Evolutionary conservation across 371 early-diverging fungal species (phyloP).

Genomic region (Mucor irregularis): DNA sequence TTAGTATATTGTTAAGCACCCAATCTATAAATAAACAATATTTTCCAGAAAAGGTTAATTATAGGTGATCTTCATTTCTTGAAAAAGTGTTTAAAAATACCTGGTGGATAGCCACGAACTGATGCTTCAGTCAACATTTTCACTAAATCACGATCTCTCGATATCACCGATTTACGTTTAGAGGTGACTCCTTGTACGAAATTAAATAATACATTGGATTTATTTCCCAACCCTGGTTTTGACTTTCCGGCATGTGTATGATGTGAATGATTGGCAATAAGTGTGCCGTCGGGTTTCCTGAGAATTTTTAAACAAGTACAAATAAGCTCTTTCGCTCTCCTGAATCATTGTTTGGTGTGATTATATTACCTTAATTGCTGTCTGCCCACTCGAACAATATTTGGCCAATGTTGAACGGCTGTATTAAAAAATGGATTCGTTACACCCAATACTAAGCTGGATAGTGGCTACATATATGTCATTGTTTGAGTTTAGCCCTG

Average conservation of each 20-base stretch:
- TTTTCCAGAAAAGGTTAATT: not conserved
- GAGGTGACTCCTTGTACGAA: conserved; percentile 70
- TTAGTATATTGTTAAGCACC: conserved; percentile 84
- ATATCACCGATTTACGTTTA: conserved; percentile 80
- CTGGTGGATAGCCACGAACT: conserved; percentile 65
- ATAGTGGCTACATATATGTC: conserved; percentile 64
- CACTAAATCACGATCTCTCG: conserved; percentile 73
- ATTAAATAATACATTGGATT: conserved; percentile 47
- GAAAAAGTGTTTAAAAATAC: conserved; percentile 19
- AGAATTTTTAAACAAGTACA: no score
- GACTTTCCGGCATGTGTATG: conserved; percentile 23
- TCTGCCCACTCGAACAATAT: conserved; percentile 76
- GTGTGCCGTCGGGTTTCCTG: conserved; percentile 54
- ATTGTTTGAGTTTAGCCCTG: no score
- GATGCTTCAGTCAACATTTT: conserved; percentile 71
- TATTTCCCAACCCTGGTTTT: conserved; percentile 28
- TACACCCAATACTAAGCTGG: conserved; percentile 86
- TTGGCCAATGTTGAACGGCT: conserved; percentile 91
- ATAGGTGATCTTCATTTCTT: no score
- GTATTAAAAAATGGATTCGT: conserved; percentile 94
- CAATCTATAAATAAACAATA: conserved; percentile 41
- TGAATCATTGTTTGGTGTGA: no score
- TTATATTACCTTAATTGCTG: conserved; percentile 49
- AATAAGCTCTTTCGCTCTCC: not conserved
- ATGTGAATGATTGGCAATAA: conserved; percentile 33